phyloP scores from a whole-genome alignment of 805 yeast genomes.

The Hanseniaspora mollemarum region DNA sequence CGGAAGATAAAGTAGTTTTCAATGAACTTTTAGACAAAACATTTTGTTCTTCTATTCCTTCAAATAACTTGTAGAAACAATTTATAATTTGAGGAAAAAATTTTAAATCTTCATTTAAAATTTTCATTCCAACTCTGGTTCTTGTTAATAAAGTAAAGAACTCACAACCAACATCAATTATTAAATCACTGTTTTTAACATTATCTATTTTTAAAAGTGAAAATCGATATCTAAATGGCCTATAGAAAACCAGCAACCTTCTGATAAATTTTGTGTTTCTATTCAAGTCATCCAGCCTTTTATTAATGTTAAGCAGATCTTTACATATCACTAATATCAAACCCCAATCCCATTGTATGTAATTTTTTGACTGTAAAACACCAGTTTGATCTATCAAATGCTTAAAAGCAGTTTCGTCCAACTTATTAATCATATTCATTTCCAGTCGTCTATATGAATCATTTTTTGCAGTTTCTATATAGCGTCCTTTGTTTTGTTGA shows the following conservation, averaged over 20 bases:
- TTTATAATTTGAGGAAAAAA: slow-evolving; percentile 81
- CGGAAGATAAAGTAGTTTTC: slow-evolving; percentile 53
- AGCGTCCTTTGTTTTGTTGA: slow-evolving; percentile 16
- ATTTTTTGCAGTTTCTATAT: slow-evolving; percentile 31
- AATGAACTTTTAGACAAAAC: slow-evolving; percentile 52
- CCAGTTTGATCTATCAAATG: slow-evolving; percentile 54
- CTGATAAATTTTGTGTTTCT: slow-evolving; percentile 78
- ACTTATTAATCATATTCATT: slow-evolving; percentile 26
- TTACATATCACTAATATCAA: slow-evolving; percentile 56
- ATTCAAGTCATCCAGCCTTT: slow-evolving; percentile 62
- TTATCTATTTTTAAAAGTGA: slow-evolving; percentile 36
- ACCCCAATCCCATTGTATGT: slow-evolving; percentile 79
- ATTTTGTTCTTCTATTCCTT: slow-evolving; percentile 34
- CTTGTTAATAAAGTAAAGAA: slow-evolving; percentile 55
- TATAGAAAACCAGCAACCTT: slow-evolving; percentile 68
- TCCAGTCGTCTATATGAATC: slow-evolving; percentile 31
- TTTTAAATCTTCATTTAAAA: slow-evolving; percentile 54
- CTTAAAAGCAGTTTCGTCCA: slow-evolving; percentile 34
- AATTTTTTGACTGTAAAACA: slow-evolving; percentile 69
- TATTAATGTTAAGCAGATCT: slow-evolving; percentile 70
- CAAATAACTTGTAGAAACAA: slow-evolving; percentile 44
- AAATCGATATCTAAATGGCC: slow-evolving; percentile 85
- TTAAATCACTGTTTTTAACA: slow-evolving; percentile 42
- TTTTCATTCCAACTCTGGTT: slow-evolving; percentile 53
- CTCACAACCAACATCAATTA: slow-evolving; percentile 63